Percentiles rank a stretch among this genome's conserved stretches.
Conservation (phyloP, 1,139 yeast species). For the Diutina ranongensis region DNA sequence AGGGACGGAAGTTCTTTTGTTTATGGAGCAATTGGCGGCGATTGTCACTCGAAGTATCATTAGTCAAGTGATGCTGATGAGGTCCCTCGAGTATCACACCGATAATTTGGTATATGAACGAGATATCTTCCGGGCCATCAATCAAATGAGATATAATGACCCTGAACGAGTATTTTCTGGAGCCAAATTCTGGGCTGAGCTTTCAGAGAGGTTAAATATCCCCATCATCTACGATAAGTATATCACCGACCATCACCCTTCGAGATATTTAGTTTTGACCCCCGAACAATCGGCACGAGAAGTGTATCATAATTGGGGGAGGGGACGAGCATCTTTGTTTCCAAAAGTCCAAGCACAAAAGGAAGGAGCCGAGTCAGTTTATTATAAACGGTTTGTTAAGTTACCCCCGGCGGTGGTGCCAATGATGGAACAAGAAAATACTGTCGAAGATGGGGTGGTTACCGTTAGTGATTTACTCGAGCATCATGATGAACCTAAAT, state of each 20-base stretch:
- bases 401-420: not conserved
- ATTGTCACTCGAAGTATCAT: not conserved
- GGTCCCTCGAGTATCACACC: not conserved
- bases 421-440: not conserved
- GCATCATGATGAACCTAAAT: no score
- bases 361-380: not conserved
- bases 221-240: not conserved
- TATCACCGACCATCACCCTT: not conserved
- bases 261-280: not conserved
- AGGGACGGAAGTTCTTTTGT: not conserved
- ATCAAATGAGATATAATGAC: not conserved
- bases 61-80: not conserved
- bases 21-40: not conserved
- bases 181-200: not conserved
- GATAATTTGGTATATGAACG: not conserved
- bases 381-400: not conserved
- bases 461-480: not conserved
- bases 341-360: not conserved
- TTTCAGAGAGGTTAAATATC: not conserved
- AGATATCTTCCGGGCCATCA: not conserved
- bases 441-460: not conserved
- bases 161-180: not conserved
- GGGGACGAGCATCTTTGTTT: not conserved
- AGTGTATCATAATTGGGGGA: not conserved
- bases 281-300: not conserved